Conservation (phyloP, 78 protist species). For the Cavenderia fasciculata region DNA sequence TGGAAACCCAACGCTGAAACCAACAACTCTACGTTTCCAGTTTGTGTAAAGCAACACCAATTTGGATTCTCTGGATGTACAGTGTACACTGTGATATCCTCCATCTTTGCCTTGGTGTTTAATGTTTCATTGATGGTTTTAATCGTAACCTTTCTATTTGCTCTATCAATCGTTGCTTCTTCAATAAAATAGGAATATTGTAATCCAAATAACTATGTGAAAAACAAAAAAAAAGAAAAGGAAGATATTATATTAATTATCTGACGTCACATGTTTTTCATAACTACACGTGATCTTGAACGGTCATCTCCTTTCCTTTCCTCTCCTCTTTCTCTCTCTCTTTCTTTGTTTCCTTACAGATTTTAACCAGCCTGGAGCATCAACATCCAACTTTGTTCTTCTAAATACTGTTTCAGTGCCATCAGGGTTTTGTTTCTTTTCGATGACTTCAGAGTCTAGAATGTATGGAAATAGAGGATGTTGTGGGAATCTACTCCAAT, state of each 20-base stretch:
- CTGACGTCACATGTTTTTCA: background rate
- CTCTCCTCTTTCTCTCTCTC: no score
- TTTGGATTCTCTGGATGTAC: slow-evolving; percentile 63
- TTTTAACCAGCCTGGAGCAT: slow-evolving; percentile 79
- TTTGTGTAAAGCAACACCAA: slow-evolving; percentile 75
- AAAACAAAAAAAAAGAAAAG: background rate
- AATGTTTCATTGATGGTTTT: slow-evolving; percentile 68
- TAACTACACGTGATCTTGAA: background rate
- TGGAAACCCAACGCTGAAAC: slow-evolving; percentile 74
- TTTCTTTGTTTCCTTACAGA: slow-evolving; percentile 15
- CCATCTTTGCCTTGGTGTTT: slow-evolving; percentile 26
- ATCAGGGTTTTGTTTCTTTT: background rate
- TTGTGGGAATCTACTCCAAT: slow-evolving; percentile 51
- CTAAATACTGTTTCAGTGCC: slow-evolving; percentile 47
- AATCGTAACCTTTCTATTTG: slow-evolving; percentile 24
- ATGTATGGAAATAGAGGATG: slow-evolving; percentile 63
- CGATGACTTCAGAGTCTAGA: slow-evolving; percentile 56
- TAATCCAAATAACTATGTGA: slow-evolving; percentile 43
- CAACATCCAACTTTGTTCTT: slow-evolving; percentile 66
- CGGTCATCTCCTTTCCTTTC: no score
- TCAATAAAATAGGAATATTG: slow-evolving; percentile 61
- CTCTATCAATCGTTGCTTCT: slow-evolving; percentile 47
- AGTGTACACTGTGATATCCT: slow-evolving; percentile 50
- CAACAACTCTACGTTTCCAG: slow-evolving; percentile 54
- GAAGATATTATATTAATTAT: background rate